These are phyloP conservation scores for Mucor saturninus DNA, from an alignment of 371 early-diverging fungal species.

Conservation along the genomic window DNA sequence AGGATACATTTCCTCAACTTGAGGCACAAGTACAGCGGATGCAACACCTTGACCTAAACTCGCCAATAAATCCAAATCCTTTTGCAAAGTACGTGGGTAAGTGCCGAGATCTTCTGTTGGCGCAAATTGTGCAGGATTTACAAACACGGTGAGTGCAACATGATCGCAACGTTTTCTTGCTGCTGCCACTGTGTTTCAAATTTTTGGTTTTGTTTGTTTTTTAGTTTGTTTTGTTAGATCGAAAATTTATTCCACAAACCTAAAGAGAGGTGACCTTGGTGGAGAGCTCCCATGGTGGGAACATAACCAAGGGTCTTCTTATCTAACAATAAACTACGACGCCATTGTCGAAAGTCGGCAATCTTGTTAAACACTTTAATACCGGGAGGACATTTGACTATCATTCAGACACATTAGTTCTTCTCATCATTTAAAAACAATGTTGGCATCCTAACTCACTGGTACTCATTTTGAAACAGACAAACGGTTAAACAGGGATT, in stretches of 20 bases:
- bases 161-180: slow-evolving; percentile 69
- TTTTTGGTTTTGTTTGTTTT: background rate
- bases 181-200: slow-evolving; percentile 44
- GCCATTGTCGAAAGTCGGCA: slow-evolving; percentile 69
- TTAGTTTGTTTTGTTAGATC: background rate
- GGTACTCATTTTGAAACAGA: slow-evolving; percentile 8
- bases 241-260: slow-evolving; percentile 41
- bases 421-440: background rate
- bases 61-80: slow-evolving; percentile 72
- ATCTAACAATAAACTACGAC: slow-evolving; percentile 50
- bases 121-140: slow-evolving; percentile 97
- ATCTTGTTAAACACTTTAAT: slow-evolving; percentile 69
- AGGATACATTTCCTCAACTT: slow-evolving; percentile 92
- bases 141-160: slow-evolving; percentile 90
- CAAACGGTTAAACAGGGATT: background rate
- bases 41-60: slow-evolving; percentile 44
- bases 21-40: slow-evolving; percentile 79
- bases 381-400: slow-evolving; percentile 48
- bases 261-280: slow-evolving; percentile 85
- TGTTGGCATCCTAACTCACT: background rate
- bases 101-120: slow-evolving; percentile 91
- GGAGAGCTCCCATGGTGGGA: slow-evolving; percentile 93
- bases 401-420: background rate
- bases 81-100: slow-evolving; percentile 86
- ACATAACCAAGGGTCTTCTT: slow-evolving; percentile 74